These are phyloP conservation scores for Capsicum baccatum DNA, from an alignment of 257 asterid species.

Conservation along the genomic window DNA sequence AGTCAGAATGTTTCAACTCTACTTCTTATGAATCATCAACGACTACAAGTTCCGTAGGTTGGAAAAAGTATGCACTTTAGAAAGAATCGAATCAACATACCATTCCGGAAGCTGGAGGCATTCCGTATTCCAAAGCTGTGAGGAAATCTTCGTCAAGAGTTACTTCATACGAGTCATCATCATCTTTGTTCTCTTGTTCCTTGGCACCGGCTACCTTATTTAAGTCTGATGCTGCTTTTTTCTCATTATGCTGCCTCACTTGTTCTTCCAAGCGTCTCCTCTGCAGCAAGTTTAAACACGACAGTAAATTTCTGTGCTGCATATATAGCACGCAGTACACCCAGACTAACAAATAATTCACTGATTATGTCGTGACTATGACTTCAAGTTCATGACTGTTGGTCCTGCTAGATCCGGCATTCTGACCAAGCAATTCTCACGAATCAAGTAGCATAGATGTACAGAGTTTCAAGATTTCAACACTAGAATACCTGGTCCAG, in stretches of 20 bases:
- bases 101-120: constrained; percentile 99
- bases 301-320: constrained; percentile 15
- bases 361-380: neutral
- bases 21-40: neutral
- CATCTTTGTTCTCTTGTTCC: constrained; percentile 47
- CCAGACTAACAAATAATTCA: neutral
- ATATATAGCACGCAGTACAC: neutral
- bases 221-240: constrained; percentile 49
- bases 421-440: too few relatives aligned
- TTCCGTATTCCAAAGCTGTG: constrained; percentile 94
- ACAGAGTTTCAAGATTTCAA: constrained; percentile 23
- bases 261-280: constrained; percentile 91
- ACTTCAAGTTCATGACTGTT: neutral
- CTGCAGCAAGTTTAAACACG: constrained; percentile 48
- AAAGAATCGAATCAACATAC: constrained; percentile 42
- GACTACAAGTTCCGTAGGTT: neutral
- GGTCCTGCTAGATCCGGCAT: neutral
- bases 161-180: constrained; percentile 79
- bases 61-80: neutral
- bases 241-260: constrained; percentile 84
- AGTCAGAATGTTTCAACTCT: neutral
- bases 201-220: constrained; percentile 35
- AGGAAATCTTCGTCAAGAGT: constrained; percentile 88
- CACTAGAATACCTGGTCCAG: constrained; percentile 68
- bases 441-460: too few relatives aligned